A percentile compares a stretch with the other conserved stretches of the same genome.
phyloP scores from a whole-genome alignment of 2,329 filamentous ascomycete genomes.

The Alternaria panax region DNA sequence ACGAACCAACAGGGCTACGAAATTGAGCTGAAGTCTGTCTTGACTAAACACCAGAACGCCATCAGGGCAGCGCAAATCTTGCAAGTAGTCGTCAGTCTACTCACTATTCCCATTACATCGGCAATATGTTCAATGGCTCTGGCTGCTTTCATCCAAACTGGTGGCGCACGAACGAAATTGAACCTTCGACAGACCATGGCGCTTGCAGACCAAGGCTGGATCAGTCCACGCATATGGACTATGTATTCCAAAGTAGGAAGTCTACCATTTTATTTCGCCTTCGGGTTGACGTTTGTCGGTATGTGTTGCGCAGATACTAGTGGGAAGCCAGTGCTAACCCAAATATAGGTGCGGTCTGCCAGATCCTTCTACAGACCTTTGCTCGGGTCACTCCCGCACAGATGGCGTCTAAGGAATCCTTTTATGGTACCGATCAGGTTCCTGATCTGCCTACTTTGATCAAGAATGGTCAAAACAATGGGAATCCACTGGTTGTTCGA shows the following conservation, averaged over 20 bases:
- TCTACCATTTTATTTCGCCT: background rate
- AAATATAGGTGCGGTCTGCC: background rate
- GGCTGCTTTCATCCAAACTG: background rate
- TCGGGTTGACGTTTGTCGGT: conserved; percentile 1
- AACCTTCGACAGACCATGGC: conserved; percentile 3
- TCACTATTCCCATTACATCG: background rate
- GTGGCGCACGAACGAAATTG: background rate
- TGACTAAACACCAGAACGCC: background rate
- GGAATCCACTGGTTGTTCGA: background rate
- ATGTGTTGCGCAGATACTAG: background rate
- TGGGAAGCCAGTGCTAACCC: background rate
- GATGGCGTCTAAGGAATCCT: background rate
- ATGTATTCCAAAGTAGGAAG: conserved; percentile 2
- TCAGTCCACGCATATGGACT: background rate
- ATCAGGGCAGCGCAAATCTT: background rate
- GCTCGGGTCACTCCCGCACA: background rate
- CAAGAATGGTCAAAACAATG: background rate
- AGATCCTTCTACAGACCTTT: background rate
- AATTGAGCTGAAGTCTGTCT: background rate
- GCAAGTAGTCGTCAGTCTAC: background rate
- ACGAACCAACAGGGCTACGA: background rate
- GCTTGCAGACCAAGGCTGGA: conserved; percentile 5
- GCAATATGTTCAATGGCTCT: conserved; percentile 1
- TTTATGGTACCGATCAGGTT: background rate
- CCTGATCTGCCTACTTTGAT: background rate